phyloP scores from a whole-genome alignment of 257 asterid species.

The Fraxinus pennsylvanica region DNA sequence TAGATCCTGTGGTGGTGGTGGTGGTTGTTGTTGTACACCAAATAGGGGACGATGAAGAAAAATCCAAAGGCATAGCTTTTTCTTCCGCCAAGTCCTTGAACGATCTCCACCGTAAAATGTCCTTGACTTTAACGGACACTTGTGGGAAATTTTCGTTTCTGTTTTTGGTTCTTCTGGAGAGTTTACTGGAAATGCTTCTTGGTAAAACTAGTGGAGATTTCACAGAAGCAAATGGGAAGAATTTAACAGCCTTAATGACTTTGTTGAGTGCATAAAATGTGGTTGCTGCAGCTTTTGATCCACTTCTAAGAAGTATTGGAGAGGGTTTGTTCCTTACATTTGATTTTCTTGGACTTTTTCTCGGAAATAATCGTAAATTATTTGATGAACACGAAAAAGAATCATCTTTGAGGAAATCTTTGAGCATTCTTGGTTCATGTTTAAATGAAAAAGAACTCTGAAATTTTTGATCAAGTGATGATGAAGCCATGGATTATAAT shows the following conservation, averaged over 20 bases:
- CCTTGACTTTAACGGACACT: constrained; percentile 60
- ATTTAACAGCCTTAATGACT: constrained; percentile 49
- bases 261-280: constrained; percentile 59
- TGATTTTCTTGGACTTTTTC: constrained; percentile 26
- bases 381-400: constrained; percentile 25
- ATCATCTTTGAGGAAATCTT: constrained; percentile 65
- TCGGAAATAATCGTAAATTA: constrained; percentile 19
- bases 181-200: constrained; percentile 43
- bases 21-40: constrained; percentile 31
- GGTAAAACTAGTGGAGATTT: constrained; percentile 42
- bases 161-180: constrained; percentile 19
- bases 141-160: constrained; percentile 3
- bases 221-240: constrained; percentile 48
- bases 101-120: constrained; percentile 78
- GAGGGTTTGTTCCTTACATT: constrained; percentile 31
- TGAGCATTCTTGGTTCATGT: constrained; percentile 54
- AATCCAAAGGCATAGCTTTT: constrained; percentile 30
- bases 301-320: constrained; percentile 43
- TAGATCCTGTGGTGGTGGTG: neutral
- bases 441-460: constrained; percentile 24
- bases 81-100: constrained; percentile 65
- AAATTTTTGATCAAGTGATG: constrained; percentile 18
- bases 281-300: constrained; percentile 60
- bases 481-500: constrained; percentile 31
- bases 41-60: constrained; percentile 29